phyloP scores from a whole-genome alignment of 2,329 filamentous ascomycete genomes.

The Fusarium stilboides region DNA sequence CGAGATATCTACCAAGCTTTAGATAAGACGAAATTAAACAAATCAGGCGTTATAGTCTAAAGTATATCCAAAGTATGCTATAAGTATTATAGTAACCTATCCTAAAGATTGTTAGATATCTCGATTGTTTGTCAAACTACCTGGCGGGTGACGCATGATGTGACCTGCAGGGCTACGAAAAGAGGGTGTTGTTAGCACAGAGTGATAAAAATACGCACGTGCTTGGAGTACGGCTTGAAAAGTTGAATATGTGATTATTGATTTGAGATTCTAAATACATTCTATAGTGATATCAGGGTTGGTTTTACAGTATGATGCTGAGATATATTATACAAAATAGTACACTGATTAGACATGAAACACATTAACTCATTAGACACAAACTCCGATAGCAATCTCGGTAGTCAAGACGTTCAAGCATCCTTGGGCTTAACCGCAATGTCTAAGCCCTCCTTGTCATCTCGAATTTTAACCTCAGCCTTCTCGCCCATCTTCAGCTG shows the following conservation, averaged over 20 bases:
- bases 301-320: constrained; percentile 20
- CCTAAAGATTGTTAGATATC: too few relatives aligned
- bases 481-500: constrained; percentile 82
- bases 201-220: not conserved
- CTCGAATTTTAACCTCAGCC: constrained; percentile 78
- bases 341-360: constrained; percentile 39
- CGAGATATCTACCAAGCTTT: too few relatives aligned
- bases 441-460: constrained; percentile 71
- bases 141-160: too few relatives aligned
- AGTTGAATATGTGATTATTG: constrained; percentile 28
- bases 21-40: too few relatives aligned
- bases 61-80: too few relatives aligned
- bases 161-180: too few relatives aligned
- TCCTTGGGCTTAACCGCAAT: constrained; percentile 56
- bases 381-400: not conserved
- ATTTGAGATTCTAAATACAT: constrained; percentile 22
- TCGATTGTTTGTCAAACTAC: too few relatives aligned
- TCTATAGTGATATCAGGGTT: constrained; percentile 23
- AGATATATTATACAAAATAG: constrained; percentile 18
- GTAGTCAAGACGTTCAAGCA: constrained; percentile 8
- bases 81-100: too few relatives aligned
- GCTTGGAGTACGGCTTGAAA: not conserved
- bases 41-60: too few relatives aligned
- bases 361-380: constrained; percentile 45
- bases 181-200: too few relatives aligned